These are phyloP conservation scores for Mycena maculata DNA, from an alignment of 768 basidiomycete species.

Conservation along the genomic window DNA sequence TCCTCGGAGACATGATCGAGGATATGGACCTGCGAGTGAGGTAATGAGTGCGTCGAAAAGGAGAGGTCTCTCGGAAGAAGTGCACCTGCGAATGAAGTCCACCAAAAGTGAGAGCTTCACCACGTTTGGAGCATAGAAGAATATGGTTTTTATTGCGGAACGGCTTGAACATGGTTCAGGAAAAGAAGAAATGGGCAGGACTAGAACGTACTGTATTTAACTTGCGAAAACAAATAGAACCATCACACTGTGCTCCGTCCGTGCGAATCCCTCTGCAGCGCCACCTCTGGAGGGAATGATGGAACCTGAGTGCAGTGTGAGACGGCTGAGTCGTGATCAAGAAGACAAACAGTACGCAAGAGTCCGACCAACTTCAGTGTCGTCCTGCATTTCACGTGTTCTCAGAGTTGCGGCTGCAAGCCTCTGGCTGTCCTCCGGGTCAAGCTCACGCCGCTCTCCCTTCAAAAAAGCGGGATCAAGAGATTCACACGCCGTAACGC, in stretches of 20 bases:
- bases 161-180: not conserved
- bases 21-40: conserved; percentile 17
- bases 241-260: conserved; percentile 6
- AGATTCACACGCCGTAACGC: conserved; percentile 18
- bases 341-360: conserved; percentile 4
- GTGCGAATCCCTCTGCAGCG: conserved; percentile 3
- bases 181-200: not conserved
- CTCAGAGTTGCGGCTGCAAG: conserved; percentile 9
- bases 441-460: conserved; percentile 14
- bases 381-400: conserved; percentile 22
- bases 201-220: conserved; percentile 8
- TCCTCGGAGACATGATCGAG: conserved; percentile 24
- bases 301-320: conserved; percentile 5
- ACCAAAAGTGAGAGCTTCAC: not conserved
- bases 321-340: not conserved
- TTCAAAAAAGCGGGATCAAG: conserved; percentile 19
- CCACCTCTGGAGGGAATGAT: conserved; percentile 19
- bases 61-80: too few relatives aligned
- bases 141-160: conserved; percentile 20
- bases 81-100: too few relatives aligned
- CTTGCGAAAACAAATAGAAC: conserved; percentile 14
- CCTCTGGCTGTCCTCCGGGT: conserved; percentile 4
- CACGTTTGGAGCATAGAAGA: conserved; percentile 21
- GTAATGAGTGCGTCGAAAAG: too few relatives aligned
- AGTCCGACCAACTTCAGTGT: conserved; percentile 23